These are phyloP conservation scores for Neostapfia colusana DNA, from an alignment of 176 grass and related monocot species.

Conservation along the genomic window DNA sequence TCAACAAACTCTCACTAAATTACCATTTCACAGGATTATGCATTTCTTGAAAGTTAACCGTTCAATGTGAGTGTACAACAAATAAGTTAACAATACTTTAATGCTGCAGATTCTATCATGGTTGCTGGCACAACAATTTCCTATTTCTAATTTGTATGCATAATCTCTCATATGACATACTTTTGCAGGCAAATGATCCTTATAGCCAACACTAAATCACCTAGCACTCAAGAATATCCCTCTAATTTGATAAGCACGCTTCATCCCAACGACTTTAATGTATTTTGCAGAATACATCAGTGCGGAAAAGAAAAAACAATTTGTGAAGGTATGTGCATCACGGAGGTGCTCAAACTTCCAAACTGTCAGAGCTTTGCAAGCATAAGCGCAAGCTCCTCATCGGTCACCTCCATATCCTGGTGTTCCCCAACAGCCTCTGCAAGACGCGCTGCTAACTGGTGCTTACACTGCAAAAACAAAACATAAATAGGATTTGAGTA, in stretches of 20 bases:
- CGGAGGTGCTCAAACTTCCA: constrained; percentile 21
- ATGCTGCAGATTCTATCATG: constrained; percentile 1
- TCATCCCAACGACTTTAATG: too few species aligned
- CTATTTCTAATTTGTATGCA: constrained; percentile 16
- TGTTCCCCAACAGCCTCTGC: constrained; percentile 72
- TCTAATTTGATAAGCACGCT: not conserved
- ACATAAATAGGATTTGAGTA: constrained; percentile 9
- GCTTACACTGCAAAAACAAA: constrained; percentile 62
- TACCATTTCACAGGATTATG: not conserved
- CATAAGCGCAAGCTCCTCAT: constrained; percentile 79
- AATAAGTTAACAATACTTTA: constrained; percentile 5
- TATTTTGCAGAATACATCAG: not conserved
- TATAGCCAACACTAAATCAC: not conserved
- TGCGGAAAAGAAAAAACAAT: not conserved
- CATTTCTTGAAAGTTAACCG: not conserved
- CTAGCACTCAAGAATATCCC: not conserved
- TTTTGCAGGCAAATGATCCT: not conserved
- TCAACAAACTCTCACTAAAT: not conserved
- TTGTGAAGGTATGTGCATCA: not conserved
- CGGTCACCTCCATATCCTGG: constrained; percentile 63
- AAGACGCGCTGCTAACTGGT: constrained; percentile 89
- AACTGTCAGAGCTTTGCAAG: constrained; percentile 68
- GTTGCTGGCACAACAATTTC: not conserved
- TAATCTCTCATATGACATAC: not conserved
- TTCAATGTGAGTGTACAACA: not conserved